Conservation (phyloP, 805 yeast species). For the Monosporozyma servazzii region DNA sequence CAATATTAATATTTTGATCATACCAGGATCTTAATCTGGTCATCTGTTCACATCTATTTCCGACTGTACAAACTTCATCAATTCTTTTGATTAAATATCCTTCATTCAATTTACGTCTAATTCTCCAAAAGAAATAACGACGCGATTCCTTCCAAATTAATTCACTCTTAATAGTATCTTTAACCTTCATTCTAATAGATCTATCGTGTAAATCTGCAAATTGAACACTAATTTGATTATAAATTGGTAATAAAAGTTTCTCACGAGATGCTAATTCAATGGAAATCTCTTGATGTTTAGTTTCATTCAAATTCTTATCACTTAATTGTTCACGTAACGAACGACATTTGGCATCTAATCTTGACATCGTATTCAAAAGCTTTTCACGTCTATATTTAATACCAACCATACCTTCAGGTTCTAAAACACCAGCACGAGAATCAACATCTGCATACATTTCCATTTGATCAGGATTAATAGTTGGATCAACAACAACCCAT, state of each 20-base stretch:
- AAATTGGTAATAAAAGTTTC: constrained; percentile 69
- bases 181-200: constrained; percentile 94
- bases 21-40: constrained; percentile 85
- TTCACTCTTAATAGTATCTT: constrained; percentile 81
- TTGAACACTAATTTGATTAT: constrained; percentile 86
- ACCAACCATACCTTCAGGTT: constrained; percentile 99
- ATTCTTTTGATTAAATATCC: constrained; percentile 75
- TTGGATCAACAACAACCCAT: constrained; percentile 99
- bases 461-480: constrained; percentile 94
- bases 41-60: constrained; percentile 68
- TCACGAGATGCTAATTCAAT: constrained; percentile 72
- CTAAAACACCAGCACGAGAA: constrained; percentile 94
- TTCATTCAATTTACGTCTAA: constrained; percentile 90
- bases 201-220: constrained; percentile 98
- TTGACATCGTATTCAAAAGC: constrained; percentile 79
- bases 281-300: constrained; percentile 56
- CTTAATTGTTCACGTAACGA: constrained; percentile 54
- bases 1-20: constrained; percentile 58
- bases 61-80: constrained; percentile 48
- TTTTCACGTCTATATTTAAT: constrained; percentile 94
- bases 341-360: constrained; percentile 73
- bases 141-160: constrained; percentile 82
- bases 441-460: constrained; percentile 98
- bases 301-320: constrained; percentile 45
- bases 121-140: constrained; percentile 97